Conservation (phyloP, 176 grass and related monocot genomes). For the Melocanna baccifera region DNA sequence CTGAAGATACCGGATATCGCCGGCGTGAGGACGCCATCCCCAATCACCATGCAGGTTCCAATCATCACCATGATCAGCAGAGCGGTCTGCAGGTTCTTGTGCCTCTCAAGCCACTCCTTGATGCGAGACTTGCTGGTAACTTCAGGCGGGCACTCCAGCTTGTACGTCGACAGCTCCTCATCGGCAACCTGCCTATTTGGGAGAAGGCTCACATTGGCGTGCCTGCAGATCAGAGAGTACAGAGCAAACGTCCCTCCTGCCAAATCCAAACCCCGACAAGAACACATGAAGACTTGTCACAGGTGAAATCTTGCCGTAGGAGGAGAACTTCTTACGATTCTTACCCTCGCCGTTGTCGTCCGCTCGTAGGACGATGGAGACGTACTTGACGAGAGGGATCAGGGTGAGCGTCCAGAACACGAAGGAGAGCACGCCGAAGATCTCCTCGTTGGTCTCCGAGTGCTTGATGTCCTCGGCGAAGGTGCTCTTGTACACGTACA, state of each 20-base stretch:
- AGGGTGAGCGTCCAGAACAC: slow-evolving; percentile 96
- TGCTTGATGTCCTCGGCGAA: slow-evolving; percentile 97
- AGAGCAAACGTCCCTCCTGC: slow-evolving; percentile 87
- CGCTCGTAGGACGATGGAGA: slow-evolving; percentile 89
- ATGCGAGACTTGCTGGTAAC: slow-evolving; percentile 26
- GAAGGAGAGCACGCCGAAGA: slow-evolving; percentile 85
- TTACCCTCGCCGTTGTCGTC: slow-evolving; percentile 93
- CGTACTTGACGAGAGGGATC: slow-evolving; percentile 94
- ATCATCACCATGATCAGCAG: slow-evolving; percentile 92
- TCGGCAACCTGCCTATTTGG: slow-evolving; percentile 87
- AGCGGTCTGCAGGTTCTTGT: slow-evolving; percentile 59
- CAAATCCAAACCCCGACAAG: not conserved
- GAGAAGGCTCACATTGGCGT: slow-evolving; percentile 93
- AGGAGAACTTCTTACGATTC: not conserved
- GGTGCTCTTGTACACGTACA: slow-evolving; percentile 99
- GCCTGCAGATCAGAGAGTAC: slow-evolving; percentile 93
- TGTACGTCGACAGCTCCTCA: slow-evolving; percentile 91
- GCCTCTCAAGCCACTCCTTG: slow-evolving; percentile 73
- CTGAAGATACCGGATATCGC: slow-evolving; percentile 62
- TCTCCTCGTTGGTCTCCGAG: slow-evolving; percentile 90
- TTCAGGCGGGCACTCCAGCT: slow-evolving; percentile 51
- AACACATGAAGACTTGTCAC: not conserved
- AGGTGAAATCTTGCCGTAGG: not conserved
- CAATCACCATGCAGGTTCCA: slow-evolving; percentile 96
- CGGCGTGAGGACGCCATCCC: slow-evolving; percentile 91